A percentile compares a stretch with the other conserved stretches of the same genome.
Evolutionary conservation across 2,329 filamentous ascomycete species (phyloP).

Genomic region (Bipolaris cookei): DNA sequence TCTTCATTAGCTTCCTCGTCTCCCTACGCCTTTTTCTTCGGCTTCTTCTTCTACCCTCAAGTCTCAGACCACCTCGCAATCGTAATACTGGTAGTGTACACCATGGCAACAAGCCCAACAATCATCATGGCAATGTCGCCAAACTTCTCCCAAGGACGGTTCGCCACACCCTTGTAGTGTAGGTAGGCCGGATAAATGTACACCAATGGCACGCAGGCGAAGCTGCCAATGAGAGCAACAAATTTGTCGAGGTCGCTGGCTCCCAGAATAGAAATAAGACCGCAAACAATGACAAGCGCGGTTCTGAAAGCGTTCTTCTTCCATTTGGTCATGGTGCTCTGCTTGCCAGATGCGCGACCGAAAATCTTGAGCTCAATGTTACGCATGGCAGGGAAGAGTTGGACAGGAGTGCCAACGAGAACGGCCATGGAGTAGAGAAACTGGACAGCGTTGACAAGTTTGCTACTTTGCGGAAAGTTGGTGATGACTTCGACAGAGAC

Average conservation of each 20-base stretch:
- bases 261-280: constrained; percentile 66
- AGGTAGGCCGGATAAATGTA: constrained; percentile 78
- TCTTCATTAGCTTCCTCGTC: neutral
- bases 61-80: constrained; percentile 48
- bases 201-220: constrained; percentile 76
- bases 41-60: neutral
- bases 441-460: constrained; percentile 77
- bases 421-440: constrained; percentile 77
- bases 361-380: constrained; percentile 74
- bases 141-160: constrained; percentile 60
- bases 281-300: constrained; percentile 63
- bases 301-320: constrained; percentile 74
- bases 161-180: constrained; percentile 71
- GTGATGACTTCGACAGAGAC: constrained; percentile 77
- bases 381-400: constrained; percentile 74
- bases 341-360: constrained; percentile 70
- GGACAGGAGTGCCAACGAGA: constrained; percentile 74
- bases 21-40: neutral
- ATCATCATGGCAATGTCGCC: constrained; percentile 68
- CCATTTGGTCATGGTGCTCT: constrained; percentile 71
- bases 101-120: constrained; percentile 72
- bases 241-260: constrained; percentile 76
- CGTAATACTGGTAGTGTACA: constrained; percentile 73
- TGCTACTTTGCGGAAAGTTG: constrained; percentile 74
- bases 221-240: constrained; percentile 74